phyloP scores from a whole-genome alignment of 352 stramenopile genomes.

The Phytopythium helicoides region DNA sequence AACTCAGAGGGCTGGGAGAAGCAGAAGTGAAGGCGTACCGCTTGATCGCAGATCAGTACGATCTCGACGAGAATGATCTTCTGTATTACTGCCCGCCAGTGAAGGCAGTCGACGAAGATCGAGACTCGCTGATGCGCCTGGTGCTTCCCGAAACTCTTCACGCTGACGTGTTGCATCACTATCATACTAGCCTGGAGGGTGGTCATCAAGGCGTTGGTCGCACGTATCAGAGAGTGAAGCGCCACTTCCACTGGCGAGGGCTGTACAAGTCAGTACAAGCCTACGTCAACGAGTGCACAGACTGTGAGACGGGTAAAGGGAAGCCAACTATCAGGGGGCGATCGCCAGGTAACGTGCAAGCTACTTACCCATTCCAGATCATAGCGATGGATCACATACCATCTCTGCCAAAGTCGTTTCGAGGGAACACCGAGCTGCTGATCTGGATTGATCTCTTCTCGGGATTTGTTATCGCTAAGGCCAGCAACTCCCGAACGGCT shows the following conservation, averaged over 20 bases:
- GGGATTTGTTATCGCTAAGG: too few relatives aligned
- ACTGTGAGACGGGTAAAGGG: slow-evolving; percentile 1
- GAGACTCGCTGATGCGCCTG: not conserved
- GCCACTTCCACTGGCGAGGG: slow-evolving; percentile 8
- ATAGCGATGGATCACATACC: slow-evolving; percentile 17
- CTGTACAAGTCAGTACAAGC: slow-evolving; percentile 2
- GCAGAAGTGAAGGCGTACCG: too few relatives aligned
- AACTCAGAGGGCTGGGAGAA: not conserved
- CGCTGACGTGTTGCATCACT: slow-evolving; percentile 10
- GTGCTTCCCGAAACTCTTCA: slow-evolving; percentile 8
- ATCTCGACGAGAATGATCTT: not conserved
- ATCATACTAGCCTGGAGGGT: slow-evolving; percentile 6
- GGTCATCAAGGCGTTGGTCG: slow-evolving; percentile 10
- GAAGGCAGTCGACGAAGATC: not conserved
- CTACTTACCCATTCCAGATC: slow-evolving; percentile 9
- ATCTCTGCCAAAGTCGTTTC: too few relatives aligned
- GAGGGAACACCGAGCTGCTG: too few relatives aligned
- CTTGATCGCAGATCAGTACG: slow-evolving; percentile 5
- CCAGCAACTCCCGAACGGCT: too few relatives aligned
- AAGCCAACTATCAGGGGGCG: not conserved
- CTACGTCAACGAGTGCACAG: not conserved
- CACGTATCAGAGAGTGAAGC: slow-evolving; percentile 4
- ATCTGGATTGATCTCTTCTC: too few relatives aligned
- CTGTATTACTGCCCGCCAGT: not conserved
- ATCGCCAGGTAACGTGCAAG: slow-evolving; percentile 8